A percentile compares a stretch with the other conserved stretches of the same genome.
Conservation (phyloP, 176 grass and related monocot species). For the Avena eriantha region DNA sequence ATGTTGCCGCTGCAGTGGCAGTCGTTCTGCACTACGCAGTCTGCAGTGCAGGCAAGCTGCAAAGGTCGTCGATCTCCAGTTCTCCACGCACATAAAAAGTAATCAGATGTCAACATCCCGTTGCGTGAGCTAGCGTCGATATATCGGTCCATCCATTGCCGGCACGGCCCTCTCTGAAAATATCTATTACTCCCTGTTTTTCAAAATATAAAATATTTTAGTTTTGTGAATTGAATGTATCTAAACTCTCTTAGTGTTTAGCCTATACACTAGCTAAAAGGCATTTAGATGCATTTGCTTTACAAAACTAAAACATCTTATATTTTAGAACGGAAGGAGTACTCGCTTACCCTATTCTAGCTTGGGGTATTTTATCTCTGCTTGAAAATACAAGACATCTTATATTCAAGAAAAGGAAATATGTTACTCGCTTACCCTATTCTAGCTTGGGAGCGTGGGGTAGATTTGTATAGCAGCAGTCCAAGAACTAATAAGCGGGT, state of each 20-base stretch:
- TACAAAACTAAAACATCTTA: too few relatives aligned
- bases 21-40: background rate
- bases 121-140: background rate
- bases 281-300: too few relatives aligned
- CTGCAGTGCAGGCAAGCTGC: background rate
- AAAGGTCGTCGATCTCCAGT: conserved; percentile 1
- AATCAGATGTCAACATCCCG: background rate
- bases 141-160: background rate
- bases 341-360: too few relatives aligned
- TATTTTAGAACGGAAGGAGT: too few relatives aligned
- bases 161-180: background rate
- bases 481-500: background rate
- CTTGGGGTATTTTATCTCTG: too few relatives aligned
- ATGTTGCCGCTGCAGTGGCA: background rate
- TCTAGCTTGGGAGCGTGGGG: background rate
- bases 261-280: too few relatives aligned
- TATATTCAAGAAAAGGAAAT: too few relatives aligned
- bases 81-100: background rate
- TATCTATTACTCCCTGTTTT: background rate
- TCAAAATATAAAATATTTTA: too few relatives aligned
- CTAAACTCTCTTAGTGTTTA: too few relatives aligned
- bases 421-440: too few relatives aligned
- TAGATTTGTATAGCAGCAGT: background rate
- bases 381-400: too few relatives aligned
- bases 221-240: too few relatives aligned